A percentile compares a stretch with the other conserved stretches of the same genome.
These are phyloP conservation scores for Plectosphaerella plurivora DNA, from an alignment of 2,329 filamentous ascomycete genomes.

Conservation along the genomic window DNA sequence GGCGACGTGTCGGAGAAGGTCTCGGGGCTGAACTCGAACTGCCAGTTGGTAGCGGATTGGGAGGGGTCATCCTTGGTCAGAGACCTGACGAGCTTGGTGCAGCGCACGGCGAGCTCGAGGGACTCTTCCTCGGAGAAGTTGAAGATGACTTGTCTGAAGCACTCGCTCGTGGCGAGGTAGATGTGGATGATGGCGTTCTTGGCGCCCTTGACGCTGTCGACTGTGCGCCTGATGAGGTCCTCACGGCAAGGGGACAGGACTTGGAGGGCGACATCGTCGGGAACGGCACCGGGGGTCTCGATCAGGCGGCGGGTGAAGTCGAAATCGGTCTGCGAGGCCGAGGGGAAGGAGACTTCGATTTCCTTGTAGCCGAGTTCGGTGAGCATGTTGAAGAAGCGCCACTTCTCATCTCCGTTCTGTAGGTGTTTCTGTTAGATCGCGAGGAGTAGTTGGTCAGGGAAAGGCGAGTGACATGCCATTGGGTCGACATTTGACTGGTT, in stretches of 20 bases:
- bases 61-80: conserved; percentile 77
- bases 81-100: conserved; percentile 79
- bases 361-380: conserved; percentile 92
- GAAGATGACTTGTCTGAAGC: conserved; percentile 90
- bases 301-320: conserved; percentile 87
- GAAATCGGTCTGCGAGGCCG: conserved; percentile 91
- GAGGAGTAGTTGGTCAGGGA: not conserved
- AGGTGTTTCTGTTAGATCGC: not conserved
- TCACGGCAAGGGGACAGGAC: conserved; percentile 88
- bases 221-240: conserved; percentile 84
- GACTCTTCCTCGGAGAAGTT: conserved; percentile 79
- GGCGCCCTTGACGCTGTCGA: conserved; percentile 81
- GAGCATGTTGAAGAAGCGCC: conserved; percentile 92
- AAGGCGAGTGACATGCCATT: conserved; percentile 58
- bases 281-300: conserved; percentile 76
- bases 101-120: conserved; percentile 76
- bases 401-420: conserved; percentile 92
- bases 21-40: conserved; percentile 81
- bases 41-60: conserved; percentile 60
- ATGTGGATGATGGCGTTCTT: conserved; percentile 95
- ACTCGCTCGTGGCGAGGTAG: conserved; percentile 93
- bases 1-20: conserved; percentile 86
- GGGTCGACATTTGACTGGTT: conserved; percentile 86
- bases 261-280: conserved; percentile 87
- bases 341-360: conserved; percentile 94